Evolutionary conservation across 2,329 filamentous ascomycete species (phyloP).

Genomic region (Colletotrichum ledebouriae): DNA sequence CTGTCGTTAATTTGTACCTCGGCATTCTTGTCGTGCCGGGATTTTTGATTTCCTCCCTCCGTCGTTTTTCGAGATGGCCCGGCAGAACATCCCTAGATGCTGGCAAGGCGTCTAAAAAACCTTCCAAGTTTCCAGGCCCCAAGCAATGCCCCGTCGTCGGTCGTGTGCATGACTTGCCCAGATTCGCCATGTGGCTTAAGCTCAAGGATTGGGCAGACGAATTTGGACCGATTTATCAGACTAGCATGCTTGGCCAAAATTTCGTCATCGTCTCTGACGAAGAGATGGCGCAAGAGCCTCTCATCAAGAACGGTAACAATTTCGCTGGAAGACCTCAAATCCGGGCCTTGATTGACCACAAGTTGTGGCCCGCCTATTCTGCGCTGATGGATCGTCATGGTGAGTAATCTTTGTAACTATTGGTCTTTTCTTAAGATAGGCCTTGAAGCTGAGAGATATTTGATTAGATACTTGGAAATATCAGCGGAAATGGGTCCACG

Average conservation of each 20-base stretch:
- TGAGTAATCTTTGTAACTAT: constrained; percentile 46
- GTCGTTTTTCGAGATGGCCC: constrained; percentile 54
- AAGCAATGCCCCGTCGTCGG: constrained; percentile 62
- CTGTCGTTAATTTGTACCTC: constrained; percentile 59
- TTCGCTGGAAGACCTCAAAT: constrained; percentile 66
- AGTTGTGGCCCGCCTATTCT: constrained; percentile 61
- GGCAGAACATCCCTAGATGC: not conserved
- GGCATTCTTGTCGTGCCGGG: constrained; percentile 56
- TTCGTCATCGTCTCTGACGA: constrained; percentile 63
- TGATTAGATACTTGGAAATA: constrained; percentile 60
- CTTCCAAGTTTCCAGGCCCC: constrained; percentile 58
- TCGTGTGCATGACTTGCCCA: constrained; percentile 62
- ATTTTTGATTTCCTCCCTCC: constrained; percentile 57
- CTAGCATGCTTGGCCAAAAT: constrained; percentile 54
- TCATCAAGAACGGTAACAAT: constrained; percentile 63
- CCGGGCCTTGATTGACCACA: constrained; percentile 62
- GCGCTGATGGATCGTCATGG: constrained; percentile 65
- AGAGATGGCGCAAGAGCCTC: constrained; percentile 62
- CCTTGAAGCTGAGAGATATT: not conserved
- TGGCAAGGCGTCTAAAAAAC: constrained; percentile 43
- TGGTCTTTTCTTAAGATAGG: too few relatives aligned
- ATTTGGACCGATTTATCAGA: constrained; percentile 60
- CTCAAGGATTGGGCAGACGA: constrained; percentile 62
- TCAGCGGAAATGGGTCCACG: constrained; percentile 66
- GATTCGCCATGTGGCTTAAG: constrained; percentile 63